Evolutionary conservation across 202 grass and related monocot genomes (phyloP).

Genomic region (Cymbopogon flexuosus): DNA sequence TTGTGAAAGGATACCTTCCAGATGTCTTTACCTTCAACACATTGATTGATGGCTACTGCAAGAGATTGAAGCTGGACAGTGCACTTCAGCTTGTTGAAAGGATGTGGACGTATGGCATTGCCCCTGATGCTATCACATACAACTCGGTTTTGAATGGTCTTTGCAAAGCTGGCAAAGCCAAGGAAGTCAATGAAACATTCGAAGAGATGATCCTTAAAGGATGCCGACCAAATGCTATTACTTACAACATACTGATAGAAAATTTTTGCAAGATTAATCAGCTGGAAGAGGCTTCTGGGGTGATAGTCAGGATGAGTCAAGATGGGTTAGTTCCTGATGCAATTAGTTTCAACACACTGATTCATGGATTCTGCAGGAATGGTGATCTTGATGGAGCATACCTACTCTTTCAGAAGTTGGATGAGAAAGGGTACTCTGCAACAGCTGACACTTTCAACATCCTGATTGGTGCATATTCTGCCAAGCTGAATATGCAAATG

Average conservation of each 20-base stretch:
- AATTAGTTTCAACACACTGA: conserved; percentile 77
- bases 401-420: conserved; percentile 68
- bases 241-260: conserved; percentile 90
- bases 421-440: conserved; percentile 53
- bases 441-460: conserved; percentile 82
- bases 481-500: conserved; percentile 73
- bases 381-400: conserved; percentile 71
- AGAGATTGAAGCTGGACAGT: conserved; percentile 56
- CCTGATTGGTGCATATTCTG: conserved; percentile 66
- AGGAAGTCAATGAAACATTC: conserved; percentile 72
- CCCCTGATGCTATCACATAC: conserved; percentile 70
- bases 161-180: conserved; percentile 72
- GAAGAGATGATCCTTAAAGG: conserved; percentile 70
- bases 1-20: conserved; percentile 70
- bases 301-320: conserved; percentile 74
- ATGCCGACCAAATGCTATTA: conserved; percentile 60
- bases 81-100: conserved; percentile 82
- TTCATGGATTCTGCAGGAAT: conserved; percentile 84
- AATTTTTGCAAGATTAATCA: conserved; percentile 66
- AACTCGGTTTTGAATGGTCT: conserved; percentile 87
- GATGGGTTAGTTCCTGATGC: conserved; percentile 77
- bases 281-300: conserved; percentile 55
- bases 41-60: conserved; percentile 88
- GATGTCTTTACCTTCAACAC: conserved; percentile 92
- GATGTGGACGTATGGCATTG: conserved; percentile 77